phyloP scores from a whole-genome alignment of 2,329 filamentous ascomycete species.

The Phialemonium atrogriseum region DNA sequence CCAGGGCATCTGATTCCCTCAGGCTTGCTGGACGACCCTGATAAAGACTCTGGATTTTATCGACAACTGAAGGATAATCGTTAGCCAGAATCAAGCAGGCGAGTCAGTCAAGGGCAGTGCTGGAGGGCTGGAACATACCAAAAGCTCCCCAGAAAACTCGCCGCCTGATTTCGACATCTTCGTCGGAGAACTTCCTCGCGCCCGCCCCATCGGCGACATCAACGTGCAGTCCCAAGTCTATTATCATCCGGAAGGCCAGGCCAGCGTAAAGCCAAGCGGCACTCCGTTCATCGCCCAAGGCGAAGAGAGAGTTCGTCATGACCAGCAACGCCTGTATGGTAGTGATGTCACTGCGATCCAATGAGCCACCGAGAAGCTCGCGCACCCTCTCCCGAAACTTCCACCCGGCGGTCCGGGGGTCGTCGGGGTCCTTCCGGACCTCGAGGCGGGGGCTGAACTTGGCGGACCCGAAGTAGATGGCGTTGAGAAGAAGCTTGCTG shows the following conservation, averaged over 20 bases:
- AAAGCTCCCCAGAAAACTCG: slow-evolving; percentile 13
- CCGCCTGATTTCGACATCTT: slow-evolving; percentile 23
- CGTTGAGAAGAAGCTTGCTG: slow-evolving; percentile 24
- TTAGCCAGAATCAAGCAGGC: too few species aligned
- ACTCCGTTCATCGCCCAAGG: slow-evolving; percentile 8
- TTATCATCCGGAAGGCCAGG: slow-evolving; percentile 15
- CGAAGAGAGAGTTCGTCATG: slow-evolving; percentile 1
- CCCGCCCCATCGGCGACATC: slow-evolving; percentile 14
- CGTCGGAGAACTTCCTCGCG: not conserved
- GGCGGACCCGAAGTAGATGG: slow-evolving; percentile 1
- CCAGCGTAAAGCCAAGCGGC: slow-evolving; percentile 12
- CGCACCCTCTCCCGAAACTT: slow-evolving; percentile 43
- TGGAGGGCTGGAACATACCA: too few species aligned
- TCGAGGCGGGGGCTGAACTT: slow-evolving; percentile 38
- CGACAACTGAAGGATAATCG: too few species aligned
- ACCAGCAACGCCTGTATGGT: slow-evolving; percentile 9
- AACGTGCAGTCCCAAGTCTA: slow-evolving; percentile 12
- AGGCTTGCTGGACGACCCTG: slow-evolving; percentile 42
- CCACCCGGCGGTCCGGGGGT: slow-evolving; percentile 40
- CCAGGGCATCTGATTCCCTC: slow-evolving; percentile 34
- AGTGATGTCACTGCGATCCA: slow-evolving; percentile 12
- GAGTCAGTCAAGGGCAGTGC: too few species aligned
- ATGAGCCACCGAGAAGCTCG: slow-evolving; percentile 35
- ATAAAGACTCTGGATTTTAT: slow-evolving; percentile 45
- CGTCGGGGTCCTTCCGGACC: slow-evolving; percentile 33